Conservation (phyloP, 306 rosid species). For the Benincasa hispida region DNA sequence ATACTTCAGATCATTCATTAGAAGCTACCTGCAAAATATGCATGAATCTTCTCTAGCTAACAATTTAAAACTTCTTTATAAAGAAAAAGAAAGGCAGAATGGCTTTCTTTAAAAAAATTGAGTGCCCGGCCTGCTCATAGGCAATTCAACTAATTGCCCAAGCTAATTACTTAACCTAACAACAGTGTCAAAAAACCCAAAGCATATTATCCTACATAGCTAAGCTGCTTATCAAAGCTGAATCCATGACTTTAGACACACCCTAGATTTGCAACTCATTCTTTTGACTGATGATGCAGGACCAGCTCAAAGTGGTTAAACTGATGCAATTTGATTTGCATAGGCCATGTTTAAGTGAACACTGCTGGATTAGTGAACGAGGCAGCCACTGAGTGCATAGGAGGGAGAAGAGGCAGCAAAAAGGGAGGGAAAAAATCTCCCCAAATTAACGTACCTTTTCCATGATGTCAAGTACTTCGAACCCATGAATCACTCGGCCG, state of each 20-base stretch:
- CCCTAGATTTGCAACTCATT: neutral
- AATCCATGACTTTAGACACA: neutral
- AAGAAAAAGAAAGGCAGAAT: neutral
- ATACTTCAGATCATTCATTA: neutral
- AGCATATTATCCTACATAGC: neutral
- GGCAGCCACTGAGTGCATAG: neutral
- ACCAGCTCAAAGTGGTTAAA: neutral
- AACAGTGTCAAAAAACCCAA: neutral
- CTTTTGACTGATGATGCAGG: neutral
- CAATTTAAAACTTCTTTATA: neutral
- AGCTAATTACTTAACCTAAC: neutral
- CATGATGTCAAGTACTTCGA: constrained; percentile 95
- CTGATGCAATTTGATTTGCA: neutral
- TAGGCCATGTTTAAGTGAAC: neutral
- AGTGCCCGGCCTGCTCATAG: too few relatives aligned
- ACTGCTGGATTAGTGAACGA: neutral
- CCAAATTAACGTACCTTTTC: constrained; percentile 56
- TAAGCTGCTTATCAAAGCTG: neutral
- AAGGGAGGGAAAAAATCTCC: too few relatives aligned
- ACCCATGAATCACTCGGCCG: constrained; percentile 92
- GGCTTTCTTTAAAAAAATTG: too few relatives aligned
- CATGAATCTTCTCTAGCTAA: neutral
- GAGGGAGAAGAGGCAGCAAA: too few relatives aligned
- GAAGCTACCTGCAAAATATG: neutral
- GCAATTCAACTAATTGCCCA: neutral